Base-by-base conservation (phyloP, 2,329 filamentous ascomycete genomes). In the Grosmannia penicillata region DNA sequence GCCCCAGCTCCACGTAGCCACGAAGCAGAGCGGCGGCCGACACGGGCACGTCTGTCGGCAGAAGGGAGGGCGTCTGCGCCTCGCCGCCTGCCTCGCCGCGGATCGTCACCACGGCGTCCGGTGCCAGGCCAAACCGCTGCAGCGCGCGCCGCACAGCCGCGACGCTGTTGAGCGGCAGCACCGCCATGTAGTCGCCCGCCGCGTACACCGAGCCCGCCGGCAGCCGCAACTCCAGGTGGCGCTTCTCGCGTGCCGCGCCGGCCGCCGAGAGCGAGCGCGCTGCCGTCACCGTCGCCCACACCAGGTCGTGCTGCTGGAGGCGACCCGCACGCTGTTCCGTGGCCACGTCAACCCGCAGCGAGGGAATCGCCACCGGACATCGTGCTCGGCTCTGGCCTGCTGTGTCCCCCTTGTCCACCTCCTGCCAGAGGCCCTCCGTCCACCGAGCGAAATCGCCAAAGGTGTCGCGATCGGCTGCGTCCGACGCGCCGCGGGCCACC, bases 101-200 rank as follows among this genome's bases (percentile, higher is more conserved):
- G 29, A 83, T 74, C 6, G 67, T 74, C 23, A 83, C 56, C 39
- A 70, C 66, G 3, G 75, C 70, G 51, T 86, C 81, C 72, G 75
- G 79, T 0, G 78, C 67, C 1, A 87, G 58, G 2, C 66, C 58
- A 51, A 85, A 86, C 15, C 68, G 63, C 14, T 66, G 62, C 52
- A 84, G 70, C 0, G 72, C 77, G 9, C 78, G 66, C 8, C 66
- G 64, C 2, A 86, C 70, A 4, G 65, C 73, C 21, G 66, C 59
- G 32, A 65, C 64, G 1, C 72, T 75, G 52, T 87, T 87, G 22
- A 82, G 59, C 0, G 82, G 82, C 1, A 85, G 60, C 4, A 85
- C 63, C 0, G 79, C 78, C 1, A 87, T 66, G 51, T 89, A 87
- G 51, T 87, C 82, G 9, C 82, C 82, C 4, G 78, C 70, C 26